Percentiles rank a stretch among this genome's conserved stretches.
Conservation (phyloP, 2,329 filamentous ascomycete species). For the Neurospora sp. region DNA sequence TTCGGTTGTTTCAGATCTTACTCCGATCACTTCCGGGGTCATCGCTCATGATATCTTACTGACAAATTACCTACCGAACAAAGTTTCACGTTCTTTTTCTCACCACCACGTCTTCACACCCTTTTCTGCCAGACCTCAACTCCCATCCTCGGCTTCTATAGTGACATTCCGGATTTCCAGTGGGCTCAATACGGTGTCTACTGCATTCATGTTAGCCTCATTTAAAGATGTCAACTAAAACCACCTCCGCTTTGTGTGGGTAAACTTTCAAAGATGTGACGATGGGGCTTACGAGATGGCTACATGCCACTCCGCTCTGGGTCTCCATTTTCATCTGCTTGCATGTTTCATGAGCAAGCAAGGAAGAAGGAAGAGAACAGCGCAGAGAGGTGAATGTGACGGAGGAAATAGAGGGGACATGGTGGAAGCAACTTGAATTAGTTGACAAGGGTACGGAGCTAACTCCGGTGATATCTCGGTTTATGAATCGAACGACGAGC, state of each 20-base stretch:
- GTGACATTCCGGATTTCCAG: not conserved
- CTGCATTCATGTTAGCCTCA: not conserved
- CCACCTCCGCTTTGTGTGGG: not conserved
- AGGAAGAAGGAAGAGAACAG: not conserved
- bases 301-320: not conserved
- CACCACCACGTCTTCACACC: not conserved
- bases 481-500: not conserved
- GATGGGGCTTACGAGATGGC: not conserved
- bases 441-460: not conserved
- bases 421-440: not conserved
- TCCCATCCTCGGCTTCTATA: not conserved
- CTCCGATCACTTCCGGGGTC: not conserved
- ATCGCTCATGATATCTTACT: not conserved
- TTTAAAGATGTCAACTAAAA: not conserved
- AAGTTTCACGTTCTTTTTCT: not conserved
- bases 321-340: not conserved
- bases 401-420: not conserved
- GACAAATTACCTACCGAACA: not conserved
- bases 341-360: not conserved
- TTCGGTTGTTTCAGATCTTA: not conserved
- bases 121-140: not conserved
- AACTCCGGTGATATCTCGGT: not conserved
- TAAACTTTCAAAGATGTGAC: not conserved
- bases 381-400: not conserved
- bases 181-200: not conserved